Base-by-base conservation (phyloP, 2,329 filamentous ascomycete species). In the Fusarium sp. region DNA sequence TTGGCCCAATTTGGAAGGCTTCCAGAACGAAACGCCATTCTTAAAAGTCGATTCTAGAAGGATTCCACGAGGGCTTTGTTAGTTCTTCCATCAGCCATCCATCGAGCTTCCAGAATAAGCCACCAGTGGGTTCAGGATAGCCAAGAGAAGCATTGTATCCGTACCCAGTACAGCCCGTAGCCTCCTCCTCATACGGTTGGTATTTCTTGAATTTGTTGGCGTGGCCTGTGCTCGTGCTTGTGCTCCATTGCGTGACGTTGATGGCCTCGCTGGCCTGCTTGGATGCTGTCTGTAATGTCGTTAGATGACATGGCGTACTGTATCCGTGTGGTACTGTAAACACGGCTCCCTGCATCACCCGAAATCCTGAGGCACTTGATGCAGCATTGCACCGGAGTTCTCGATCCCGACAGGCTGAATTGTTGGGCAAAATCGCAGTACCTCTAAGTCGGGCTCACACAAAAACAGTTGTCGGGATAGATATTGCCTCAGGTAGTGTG, bases 21-120 rank as follows among this genome's bases (percentile, higher is more conserved):
- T 75, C 73, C 59, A 71, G 73, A 75, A 74, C 54, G 48, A 55
- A 47, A 42, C 42, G 60, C 63, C 56, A 63, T 57, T 58, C n/a
- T 56, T 52, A 39, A 50, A 41, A 31, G 53, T 57, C 59, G 57
- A 47, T 71, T 74, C 67, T 61, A 71, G 71, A 72, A 74, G 57
- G 50, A 68, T 67, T 66, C 54, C 37, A 47, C 26, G 33, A 16
- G 18, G 35, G 24, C 38, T 58, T 49, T 20, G 21, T 43, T 28
- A 15, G 41, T 20, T 29, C 26, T 31, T 61, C 21, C 8, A 16
- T 59, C 31, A 26, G 29, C 26, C 46, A 52, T 63, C 42, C 18
- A 44, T 52, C 23, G 39, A 54, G 26, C 57, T 70, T 69, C 63
- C 43, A 67, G 42, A 66, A 63, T 31, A 33, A 58, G 58, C 38